phyloP scores from a whole-genome alignment of 106 monocot species.

The Posidonia australis region DNA sequence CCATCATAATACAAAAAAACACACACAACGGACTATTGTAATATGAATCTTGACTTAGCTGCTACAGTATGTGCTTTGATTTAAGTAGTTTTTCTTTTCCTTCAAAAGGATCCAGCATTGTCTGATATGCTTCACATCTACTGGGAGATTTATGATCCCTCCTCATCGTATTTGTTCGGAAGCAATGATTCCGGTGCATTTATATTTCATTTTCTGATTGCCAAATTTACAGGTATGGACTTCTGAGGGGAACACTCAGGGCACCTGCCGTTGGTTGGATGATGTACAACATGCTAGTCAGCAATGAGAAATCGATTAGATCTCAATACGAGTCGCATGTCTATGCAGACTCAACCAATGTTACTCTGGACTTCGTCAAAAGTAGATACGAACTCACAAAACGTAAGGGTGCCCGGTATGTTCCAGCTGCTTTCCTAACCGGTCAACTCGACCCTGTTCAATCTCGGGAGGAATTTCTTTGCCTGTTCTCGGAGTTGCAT shows the following conservation, averaged over 20 bases:
- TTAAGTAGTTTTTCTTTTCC: too few relatives aligned
- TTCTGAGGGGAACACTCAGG: constrained; percentile 75
- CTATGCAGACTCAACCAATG: constrained; percentile 78
- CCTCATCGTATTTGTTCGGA: too few relatives aligned
- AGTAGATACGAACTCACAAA: constrained; percentile 75
- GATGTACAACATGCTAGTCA: constrained; percentile 93
- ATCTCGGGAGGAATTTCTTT: constrained; percentile 72
- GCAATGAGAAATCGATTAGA: constrained; percentile 86
- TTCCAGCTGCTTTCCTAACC: constrained; percentile 91
- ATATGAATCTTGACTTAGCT: too few relatives aligned
- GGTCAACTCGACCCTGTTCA: constrained; percentile 88
- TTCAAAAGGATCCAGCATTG: too few relatives aligned
- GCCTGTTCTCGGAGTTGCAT: constrained; percentile 50
- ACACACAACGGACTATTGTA: too few relatives aligned
- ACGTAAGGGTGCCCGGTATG: constrained; percentile 74
- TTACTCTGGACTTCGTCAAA: constrained; percentile 52
- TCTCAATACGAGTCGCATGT: constrained; percentile 96
- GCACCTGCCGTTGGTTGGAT: constrained; percentile 90
- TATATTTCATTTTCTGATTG: not conserved
- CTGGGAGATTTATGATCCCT: too few relatives aligned
- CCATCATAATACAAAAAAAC: too few relatives aligned
- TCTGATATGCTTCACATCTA: too few relatives aligned
- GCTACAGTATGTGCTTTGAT: too few relatives aligned
- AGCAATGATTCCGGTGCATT: not conserved
- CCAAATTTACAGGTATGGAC: constrained; percentile 50